A percentile compares a stretch with the other conserved stretches of the same genome.
These are phyloP conservation scores for Helotiales sp. DNA, from an alignment of 2,329 filamentous ascomycete species.

Conservation along the genomic window DNA sequence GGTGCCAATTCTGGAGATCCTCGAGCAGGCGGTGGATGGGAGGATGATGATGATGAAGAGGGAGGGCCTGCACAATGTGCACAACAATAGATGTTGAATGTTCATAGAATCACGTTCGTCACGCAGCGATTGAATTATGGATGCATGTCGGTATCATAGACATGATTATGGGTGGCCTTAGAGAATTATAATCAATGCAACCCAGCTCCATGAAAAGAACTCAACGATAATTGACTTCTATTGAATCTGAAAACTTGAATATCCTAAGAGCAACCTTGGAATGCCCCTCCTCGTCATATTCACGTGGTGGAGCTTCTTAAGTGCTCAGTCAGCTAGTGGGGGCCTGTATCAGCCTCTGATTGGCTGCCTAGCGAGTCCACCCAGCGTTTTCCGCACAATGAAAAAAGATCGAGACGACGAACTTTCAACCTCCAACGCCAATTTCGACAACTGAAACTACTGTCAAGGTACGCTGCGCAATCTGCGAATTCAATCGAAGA, in stretches of 20 bases:
- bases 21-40: slow-evolving; percentile 64
- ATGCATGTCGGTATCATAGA: background rate
- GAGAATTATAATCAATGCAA: background rate
- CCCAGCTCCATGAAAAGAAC: background rate
- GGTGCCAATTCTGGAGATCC: slow-evolving; percentile 71
- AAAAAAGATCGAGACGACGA: slow-evolving; percentile 20
- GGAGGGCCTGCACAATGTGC: slow-evolving; percentile 64
- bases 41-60: slow-evolving; percentile 65
- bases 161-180: background rate
- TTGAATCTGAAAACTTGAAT: background rate
- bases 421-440: slow-evolving; percentile 29
- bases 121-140: slow-evolving; percentile 11
- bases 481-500: background rate
- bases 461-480: slow-evolving; percentile 31
- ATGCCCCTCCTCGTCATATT: background rate
- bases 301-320: background rate
- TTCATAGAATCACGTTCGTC: slow-evolving; percentile 8
- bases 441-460: slow-evolving; percentile 29
- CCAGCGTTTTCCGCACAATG: slow-evolving; percentile 1
- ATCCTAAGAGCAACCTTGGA: background rate
- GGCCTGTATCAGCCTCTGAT: background rate
- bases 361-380: background rate
- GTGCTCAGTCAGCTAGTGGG: background rate
- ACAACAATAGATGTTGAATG: slow-evolving; percentile 31
- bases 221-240: background rate